Base-by-base conservation (phyloP, 495 filamentous ascomycete species). In the Hypoxylon fragiforme region DNA sequence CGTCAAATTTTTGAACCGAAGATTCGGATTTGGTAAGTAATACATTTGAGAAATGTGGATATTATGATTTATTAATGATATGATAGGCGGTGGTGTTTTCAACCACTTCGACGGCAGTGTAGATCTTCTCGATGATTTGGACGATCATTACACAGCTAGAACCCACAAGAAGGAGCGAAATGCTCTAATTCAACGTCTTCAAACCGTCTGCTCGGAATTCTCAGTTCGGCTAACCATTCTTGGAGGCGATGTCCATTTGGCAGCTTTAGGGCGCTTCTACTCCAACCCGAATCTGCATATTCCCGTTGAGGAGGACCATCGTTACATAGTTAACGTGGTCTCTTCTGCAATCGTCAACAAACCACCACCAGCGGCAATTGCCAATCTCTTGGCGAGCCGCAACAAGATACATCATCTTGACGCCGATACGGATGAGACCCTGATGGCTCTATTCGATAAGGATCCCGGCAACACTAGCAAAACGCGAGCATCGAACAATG, bases 401-500 rank as follows among this genome's bases (percentile, higher is more conserved):
- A 97, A 97, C 75, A 96, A 92, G 72, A 87, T 96, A 50, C 92
- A 97, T 65, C 90, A 92, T 64, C 75, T 96, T n/a, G 87, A 94
- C 67, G 62, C 77, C 36, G 77, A 90, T 19, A 95, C 90, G 2
- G 88, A 95, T 66, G 92, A 96, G 77, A 95, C 92, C 0, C 77
- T 96, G 11, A 83, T 96, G 73, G 80, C 85, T 18, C 74, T 96
- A 51, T 96, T 96, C 64, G 82, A 96, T 67, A 82, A 83, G 59
- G 88, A 94, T 62, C 91, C 91, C 0, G 91, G 90, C 16, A 74
- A 76, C 18, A 72, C 73, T 8, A 78, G 73, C 43, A 94, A 90
- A 71, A 86, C 84, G 13, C 80, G 82, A 0, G 57, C 69, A 1
- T 84, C 75, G 55, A 96, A 96, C 70, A 81, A 87, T 54, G 84